Evolutionary conservation across 352 stramenopile genomes (phyloP).

Genomic region (Phytophthora quininea): DNA sequence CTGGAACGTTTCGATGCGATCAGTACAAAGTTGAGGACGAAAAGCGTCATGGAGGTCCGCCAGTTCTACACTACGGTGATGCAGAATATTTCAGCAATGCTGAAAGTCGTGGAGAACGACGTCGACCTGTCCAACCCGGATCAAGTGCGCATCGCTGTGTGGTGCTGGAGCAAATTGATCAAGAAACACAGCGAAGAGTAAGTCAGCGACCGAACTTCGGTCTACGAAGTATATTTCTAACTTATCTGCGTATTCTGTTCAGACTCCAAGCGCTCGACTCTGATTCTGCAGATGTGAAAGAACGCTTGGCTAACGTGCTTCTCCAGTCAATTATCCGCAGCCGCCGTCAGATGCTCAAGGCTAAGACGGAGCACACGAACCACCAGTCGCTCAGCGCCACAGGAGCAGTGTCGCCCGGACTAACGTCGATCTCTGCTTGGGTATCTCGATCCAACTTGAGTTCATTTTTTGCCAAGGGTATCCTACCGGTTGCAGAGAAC

Average conservation of each 20-base stretch:
- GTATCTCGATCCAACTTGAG: slow-evolving; percentile 42
- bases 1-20: slow-evolving; percentile 66
- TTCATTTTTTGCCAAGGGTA: slow-evolving; percentile 30
- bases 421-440: slow-evolving; percentile 47
- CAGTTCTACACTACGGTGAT: slow-evolving; percentile 68
- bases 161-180: slow-evolving; percentile 75
- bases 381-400: not conserved
- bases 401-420: slow-evolving; percentile 9
- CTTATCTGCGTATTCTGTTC: not conserved
- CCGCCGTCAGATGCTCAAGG: slow-evolving; percentile 78
- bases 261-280: slow-evolving; percentile 50
- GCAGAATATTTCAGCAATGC: slow-evolving; percentile 47
- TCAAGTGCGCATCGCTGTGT: slow-evolving; percentile 73
- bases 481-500: not conserved
- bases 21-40: slow-evolving; percentile 64
- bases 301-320: slow-evolving; percentile 48
- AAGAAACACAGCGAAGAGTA: slow-evolving; percentile 48
- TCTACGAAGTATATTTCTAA: too few relatives aligned
- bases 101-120: slow-evolving; percentile 55
- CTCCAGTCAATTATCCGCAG: slow-evolving; percentile 76
- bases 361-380: slow-evolving; percentile 39
- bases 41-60: slow-evolving; percentile 64
- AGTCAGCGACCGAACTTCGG: slow-evolving; percentile 7
- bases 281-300: slow-evolving; percentile 31
- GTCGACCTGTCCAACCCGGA: slow-evolving; percentile 70